Evolutionary conservation across 78 protist species (phyloP).

Genomic region (Polysphondylium violaceum): DNA sequence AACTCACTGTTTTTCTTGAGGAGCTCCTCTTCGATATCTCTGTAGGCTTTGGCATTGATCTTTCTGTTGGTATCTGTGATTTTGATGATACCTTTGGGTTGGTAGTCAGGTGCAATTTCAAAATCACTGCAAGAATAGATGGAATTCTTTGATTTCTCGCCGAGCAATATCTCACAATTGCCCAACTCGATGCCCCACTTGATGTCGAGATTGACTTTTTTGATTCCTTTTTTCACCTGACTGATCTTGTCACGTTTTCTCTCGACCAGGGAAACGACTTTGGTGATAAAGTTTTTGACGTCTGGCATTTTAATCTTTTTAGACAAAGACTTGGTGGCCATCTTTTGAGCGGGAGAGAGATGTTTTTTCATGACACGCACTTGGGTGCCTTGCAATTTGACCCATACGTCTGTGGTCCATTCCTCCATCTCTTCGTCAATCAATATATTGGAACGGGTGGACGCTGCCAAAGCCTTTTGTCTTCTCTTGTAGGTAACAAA

Average conservation of each 20-base stretch:
- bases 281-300: slow-evolving; percentile 50
- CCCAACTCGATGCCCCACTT: slow-evolving; percentile 65
- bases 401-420: slow-evolving; percentile 57
- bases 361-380: slow-evolving; percentile 48
- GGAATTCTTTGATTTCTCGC: slow-evolving; percentile 51
- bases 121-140: neutral
- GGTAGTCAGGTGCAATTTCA: neutral
- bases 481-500: slow-evolving; percentile 53
- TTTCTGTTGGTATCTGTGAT: slow-evolving; percentile 75
- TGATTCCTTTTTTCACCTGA: slow-evolving; percentile 42
- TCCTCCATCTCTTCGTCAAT: slow-evolving; percentile 52
- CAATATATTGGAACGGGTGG: neutral
- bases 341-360: neutral
- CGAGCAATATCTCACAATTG: slow-evolving; percentile 68
- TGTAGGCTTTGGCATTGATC: slow-evolving; percentile 60
- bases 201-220: slow-evolving; percentile 54
- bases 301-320: slow-evolving; percentile 64
- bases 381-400: slow-evolving; percentile 64
- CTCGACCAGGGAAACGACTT: slow-evolving; percentile 25
- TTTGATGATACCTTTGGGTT: slow-evolving; percentile 65
- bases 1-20: slow-evolving; percentile 35
- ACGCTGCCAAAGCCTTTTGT: neutral
- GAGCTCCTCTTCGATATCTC: slow-evolving; percentile 59
- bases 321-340: neutral
- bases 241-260: slow-evolving; percentile 31